Conservation (phyloP, 306 rosid genomes). For the Glycine soja region DNA sequence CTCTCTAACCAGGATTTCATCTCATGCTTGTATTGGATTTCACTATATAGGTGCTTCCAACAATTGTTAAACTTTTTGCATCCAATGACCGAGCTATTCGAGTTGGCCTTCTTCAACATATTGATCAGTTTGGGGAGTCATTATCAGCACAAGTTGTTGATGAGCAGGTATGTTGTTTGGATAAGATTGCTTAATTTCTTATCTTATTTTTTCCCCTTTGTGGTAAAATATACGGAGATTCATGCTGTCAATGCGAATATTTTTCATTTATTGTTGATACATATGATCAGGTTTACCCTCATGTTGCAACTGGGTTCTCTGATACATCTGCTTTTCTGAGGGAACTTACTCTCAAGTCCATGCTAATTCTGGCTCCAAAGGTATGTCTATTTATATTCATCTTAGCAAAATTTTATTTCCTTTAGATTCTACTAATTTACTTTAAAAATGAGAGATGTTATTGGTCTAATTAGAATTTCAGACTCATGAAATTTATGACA, state of each 20-base stretch:
- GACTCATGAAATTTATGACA: conserved; percentile 10
- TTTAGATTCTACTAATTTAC: not conserved
- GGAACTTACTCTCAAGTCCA: conserved; percentile 94
- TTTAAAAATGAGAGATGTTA: conserved; percentile 3
- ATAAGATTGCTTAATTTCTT: conserved; percentile 25
- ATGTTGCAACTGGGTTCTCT: conserved; percentile 92
- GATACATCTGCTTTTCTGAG: conserved; percentile 97
- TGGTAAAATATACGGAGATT: conserved; percentile 9
- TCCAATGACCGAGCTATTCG: conserved; percentile 97
- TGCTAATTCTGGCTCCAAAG: conserved; percentile 95
- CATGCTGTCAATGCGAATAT: conserved; percentile 30
- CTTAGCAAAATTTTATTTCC: conserved; percentile 17
- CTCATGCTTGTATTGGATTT: conserved; percentile 39
- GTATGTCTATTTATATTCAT: conserved; percentile 49
- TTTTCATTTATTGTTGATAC: conserved; percentile 45
- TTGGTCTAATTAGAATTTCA: conserved; percentile 34
- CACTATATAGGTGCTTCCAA: conserved; percentile 75
- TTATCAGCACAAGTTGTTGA: conserved; percentile 89
- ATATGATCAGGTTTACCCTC: conserved; percentile 85
- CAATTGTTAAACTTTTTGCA: conserved; percentile 86
- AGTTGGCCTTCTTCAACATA: conserved; percentile 91
- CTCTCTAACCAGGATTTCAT: conserved; percentile 31
- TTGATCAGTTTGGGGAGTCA: conserved; percentile 94
- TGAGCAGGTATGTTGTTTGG: conserved; percentile 72
- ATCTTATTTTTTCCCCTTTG: conserved; percentile 10